Conservation (phyloP, 2,329 filamentous ascomycete species). For the Lasiodiplodia gonubiensis region DNA sequence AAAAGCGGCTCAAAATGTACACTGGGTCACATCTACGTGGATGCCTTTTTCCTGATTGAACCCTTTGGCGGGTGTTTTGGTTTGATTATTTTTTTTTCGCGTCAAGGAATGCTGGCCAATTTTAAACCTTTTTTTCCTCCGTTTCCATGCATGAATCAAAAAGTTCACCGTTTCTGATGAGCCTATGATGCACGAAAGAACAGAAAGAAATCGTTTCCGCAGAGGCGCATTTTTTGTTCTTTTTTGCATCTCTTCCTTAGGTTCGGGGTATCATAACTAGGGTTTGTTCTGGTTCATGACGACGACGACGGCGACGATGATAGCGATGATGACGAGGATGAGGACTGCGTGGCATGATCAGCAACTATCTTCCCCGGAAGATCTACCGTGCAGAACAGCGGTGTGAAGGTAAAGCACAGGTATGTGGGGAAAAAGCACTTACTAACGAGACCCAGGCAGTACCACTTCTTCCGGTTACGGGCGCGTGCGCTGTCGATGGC, state of each 20-base stretch:
- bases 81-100: slow-evolving; percentile 4
- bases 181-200: slow-evolving; percentile 7
- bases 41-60: slow-evolving; percentile 1
- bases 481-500: slow-evolving; percentile 78
- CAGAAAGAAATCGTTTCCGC: not conserved
- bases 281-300: slow-evolving; percentile 39
- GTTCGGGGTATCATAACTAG: slow-evolving; percentile 25
- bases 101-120: slow-evolving; percentile 13
- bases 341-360: slow-evolving; percentile 35
- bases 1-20: slow-evolving; percentile 9
- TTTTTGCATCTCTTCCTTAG: slow-evolving; percentile 4
- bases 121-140: slow-evolving; percentile 5
- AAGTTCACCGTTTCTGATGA: slow-evolving; percentile 26
- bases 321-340: slow-evolving; percentile 44
- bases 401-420: not conserved
- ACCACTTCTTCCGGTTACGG: slow-evolving; percentile 90
- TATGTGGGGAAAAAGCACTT: slow-evolving; percentile 13
- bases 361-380: slow-evolving; percentile 11
- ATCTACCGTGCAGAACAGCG: slow-evolving; percentile 13
- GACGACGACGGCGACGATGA: slow-evolving; percentile 46
- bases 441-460: slow-evolving; percentile 75
- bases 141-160: slow-evolving; percentile 19
- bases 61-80: slow-evolving; percentile 12
- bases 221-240: not conserved
- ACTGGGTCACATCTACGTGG: slow-evolving; percentile 16